A percentile compares a stretch with the other conserved stretches of the same genome.
Conservation (phyloP, 805 yeast genomes). For the Teunomyces lycoperdinae region DNA sequence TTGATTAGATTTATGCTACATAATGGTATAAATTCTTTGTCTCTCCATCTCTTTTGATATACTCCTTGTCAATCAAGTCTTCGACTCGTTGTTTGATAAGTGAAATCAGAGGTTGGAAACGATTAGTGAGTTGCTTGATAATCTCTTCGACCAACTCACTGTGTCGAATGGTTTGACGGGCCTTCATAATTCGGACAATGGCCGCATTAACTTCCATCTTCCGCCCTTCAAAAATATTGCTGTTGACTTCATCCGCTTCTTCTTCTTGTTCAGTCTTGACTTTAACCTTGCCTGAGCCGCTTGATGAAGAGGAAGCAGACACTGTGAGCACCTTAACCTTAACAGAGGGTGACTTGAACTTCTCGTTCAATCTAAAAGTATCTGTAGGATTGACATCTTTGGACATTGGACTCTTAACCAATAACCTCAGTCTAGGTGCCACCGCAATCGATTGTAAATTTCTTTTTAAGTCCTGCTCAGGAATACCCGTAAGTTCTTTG, state of each 20-base stretch:
- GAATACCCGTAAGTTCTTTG: constrained; percentile 62
- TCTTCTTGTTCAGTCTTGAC: constrained; percentile 44
- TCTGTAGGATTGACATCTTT: constrained; percentile 66
- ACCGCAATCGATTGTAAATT: constrained; percentile 82
- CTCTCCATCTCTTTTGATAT: constrained; percentile 65
- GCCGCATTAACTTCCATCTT: constrained; percentile 77
- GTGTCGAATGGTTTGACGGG: constrained; percentile 59
- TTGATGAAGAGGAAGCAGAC: constrained; percentile 29
- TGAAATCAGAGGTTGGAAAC: constrained; percentile 69
- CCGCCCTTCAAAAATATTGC: constrained; percentile 60
- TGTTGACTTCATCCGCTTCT: constrained; percentile 53
- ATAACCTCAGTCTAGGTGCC: constrained; percentile 75
- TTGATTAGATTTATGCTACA: constrained; percentile 44
- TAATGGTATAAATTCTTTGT: constrained; percentile 62
- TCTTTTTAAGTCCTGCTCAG: constrained; percentile 67
- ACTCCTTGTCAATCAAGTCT: constrained; percentile 76
- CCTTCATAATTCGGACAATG: constrained; percentile 82
- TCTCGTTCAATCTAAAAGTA: constrained; percentile 61
- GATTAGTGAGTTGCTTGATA: constrained; percentile 51
- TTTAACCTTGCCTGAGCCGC: constrained; percentile 24
- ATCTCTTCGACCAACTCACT: constrained; percentile 67
- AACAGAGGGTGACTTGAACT: constrained; percentile 63
- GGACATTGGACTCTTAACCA: constrained; percentile 71
- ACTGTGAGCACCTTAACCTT: constrained; percentile 77
- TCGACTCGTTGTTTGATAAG: constrained; percentile 72